These are phyloP conservation scores for Talaromyces sp. DNA, from an alignment of 2,329 filamentous ascomycete species.

Conservation along the genomic window DNA sequence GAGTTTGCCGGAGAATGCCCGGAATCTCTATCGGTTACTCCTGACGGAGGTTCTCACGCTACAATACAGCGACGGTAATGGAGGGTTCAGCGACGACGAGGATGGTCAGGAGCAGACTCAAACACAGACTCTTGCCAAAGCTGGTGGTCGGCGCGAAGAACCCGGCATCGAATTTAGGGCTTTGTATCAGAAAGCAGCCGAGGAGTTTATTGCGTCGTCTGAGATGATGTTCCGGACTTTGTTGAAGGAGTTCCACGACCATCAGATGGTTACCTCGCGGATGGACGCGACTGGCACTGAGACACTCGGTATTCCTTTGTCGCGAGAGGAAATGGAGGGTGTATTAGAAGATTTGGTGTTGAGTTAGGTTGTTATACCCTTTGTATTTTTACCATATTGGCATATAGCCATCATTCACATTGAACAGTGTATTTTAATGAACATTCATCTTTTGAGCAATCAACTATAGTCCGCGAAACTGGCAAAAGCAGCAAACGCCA, in stretches of 20 bases:
- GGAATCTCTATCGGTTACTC: slow-evolving; percentile 78
- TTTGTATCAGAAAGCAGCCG: slow-evolving; percentile 90
- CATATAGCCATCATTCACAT: background rate
- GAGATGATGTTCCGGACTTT: slow-evolving; percentile 94
- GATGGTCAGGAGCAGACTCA: slow-evolving; percentile 22
- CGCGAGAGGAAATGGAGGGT: slow-evolving; percentile 80
- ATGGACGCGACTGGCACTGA: slow-evolving; percentile 85
- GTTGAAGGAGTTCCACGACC: slow-evolving; percentile 96
- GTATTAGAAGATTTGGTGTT: slow-evolving; percentile 72
- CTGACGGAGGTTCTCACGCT: slow-evolving; percentile 77
- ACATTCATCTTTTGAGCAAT: background rate
- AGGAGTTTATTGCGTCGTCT: slow-evolving; percentile 94
- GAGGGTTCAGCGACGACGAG: slow-evolving; percentile 51
- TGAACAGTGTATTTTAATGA: background rate
- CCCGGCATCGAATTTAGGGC: slow-evolving; percentile 82
- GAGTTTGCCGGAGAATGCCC: slow-evolving; percentile 86
- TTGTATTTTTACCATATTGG: background rate
- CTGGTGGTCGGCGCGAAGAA: slow-evolving; percentile 29
- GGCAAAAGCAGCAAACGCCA: slow-evolving; percentile 46
- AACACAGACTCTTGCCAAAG: background rate
- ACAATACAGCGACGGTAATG: slow-evolving; percentile 43
- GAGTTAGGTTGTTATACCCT: slow-evolving; percentile 25
- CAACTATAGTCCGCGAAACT: slow-evolving; percentile 31
- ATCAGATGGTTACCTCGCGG: slow-evolving; percentile 90
- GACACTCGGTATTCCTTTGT: slow-evolving; percentile 77